Evolutionary conservation across 306 rosid genomes (phyloP), one percentile per base, ranked within the genome.

Genomic region (Acacia melanoxylon): DNA sequence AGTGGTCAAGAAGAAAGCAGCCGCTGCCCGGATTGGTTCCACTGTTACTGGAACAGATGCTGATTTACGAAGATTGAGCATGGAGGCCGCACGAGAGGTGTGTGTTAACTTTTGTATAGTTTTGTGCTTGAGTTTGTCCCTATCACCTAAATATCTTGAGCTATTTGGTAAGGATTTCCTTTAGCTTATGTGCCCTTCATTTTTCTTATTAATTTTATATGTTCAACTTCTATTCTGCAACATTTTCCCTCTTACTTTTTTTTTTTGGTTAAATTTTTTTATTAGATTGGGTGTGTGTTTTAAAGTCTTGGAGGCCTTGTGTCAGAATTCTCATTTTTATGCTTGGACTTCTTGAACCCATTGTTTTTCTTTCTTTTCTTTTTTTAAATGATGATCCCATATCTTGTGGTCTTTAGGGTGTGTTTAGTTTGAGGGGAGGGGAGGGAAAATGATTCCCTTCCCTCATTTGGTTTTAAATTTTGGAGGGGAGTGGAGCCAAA

Each of bases 21-120:
- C 92, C 67, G 83, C 95, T 68, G 68, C 82, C 79, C 84, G 97
- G 62, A 94, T 93, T 85, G 97, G 97, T 85, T 81, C 99, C 44
- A 91, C 98, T 76, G 99, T 95, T 71, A 95, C 99, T 10, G 97
- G 99, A 76, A 95, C 99, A 67, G 99, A 95, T 89, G 98, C 99
- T 86, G 99, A 95, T 90, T 90, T 95, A 25, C 99, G 99, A 61
- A 93, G 99, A 84, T 88, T 95, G 84, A 95, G 99, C 95, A 95
- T 95, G 99, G 98, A 95, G 85, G 99, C 99, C 77, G 99, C 99
- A 68, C 84, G 97, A 65, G 99, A 95, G 98, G 99, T 94, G 76
- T 62, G 90, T n/a, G 31, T 58, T 22, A 56, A 56, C 62, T 56
- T n/a, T 20, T 56, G 27, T 56, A 56, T 56, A 56, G 62, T 27